Evolutionary conservation across 805 yeast genomes (phyloP).

Genomic region (Metschnikowia gruessii): DNA sequence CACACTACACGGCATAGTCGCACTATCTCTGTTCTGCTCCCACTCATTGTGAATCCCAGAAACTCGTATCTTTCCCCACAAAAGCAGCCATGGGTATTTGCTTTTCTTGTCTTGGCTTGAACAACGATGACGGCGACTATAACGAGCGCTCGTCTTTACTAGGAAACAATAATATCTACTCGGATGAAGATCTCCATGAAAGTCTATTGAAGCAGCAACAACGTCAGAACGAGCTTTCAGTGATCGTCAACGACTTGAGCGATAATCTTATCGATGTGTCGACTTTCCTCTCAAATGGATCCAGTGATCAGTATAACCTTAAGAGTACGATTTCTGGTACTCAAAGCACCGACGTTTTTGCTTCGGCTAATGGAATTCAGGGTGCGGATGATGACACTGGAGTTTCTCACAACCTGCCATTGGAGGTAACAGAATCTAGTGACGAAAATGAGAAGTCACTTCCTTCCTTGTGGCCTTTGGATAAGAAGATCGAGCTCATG

Average conservation of each 20-base stretch:
- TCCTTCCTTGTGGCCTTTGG: slow-evolving; percentile 24
- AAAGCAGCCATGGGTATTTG: slow-evolving; percentile 43
- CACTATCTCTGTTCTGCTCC: background rate
- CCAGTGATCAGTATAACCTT: slow-evolving; percentile 1
- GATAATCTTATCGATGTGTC: slow-evolving; percentile 39
- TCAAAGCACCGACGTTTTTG: slow-evolving; percentile 4
- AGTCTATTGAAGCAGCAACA: slow-evolving; percentile 39
- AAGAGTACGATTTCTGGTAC: slow-evolving; percentile 7
- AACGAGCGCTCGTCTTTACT: slow-evolving; percentile 41
- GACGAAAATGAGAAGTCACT: slow-evolving; percentile 19
- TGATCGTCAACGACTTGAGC: slow-evolving; percentile 42
- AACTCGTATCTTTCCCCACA: too few relatives aligned
- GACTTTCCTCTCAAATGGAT: slow-evolving; percentile 24
- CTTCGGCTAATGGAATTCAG: slow-evolving; percentile 12
- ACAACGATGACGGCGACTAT: slow-evolving; percentile 34
- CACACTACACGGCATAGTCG: background rate
- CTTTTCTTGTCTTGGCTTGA: slow-evolving; percentile 42
- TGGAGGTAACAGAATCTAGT: slow-evolving; percentile 8
- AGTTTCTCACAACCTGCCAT: slow-evolving; percentile 8
- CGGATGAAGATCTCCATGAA: slow-evolving; percentile 36
- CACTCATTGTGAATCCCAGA: background rate
- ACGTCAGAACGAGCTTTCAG: slow-evolving; percentile 46
- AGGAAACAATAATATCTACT: slow-evolving; percentile 25
- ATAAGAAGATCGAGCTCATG: slow-evolving; percentile 26
- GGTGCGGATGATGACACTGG: slow-evolving; percentile 8